Conservation (phyloP, 2,329 filamentous ascomycete genomes). For the Arthrinium puccinioides region DNA sequence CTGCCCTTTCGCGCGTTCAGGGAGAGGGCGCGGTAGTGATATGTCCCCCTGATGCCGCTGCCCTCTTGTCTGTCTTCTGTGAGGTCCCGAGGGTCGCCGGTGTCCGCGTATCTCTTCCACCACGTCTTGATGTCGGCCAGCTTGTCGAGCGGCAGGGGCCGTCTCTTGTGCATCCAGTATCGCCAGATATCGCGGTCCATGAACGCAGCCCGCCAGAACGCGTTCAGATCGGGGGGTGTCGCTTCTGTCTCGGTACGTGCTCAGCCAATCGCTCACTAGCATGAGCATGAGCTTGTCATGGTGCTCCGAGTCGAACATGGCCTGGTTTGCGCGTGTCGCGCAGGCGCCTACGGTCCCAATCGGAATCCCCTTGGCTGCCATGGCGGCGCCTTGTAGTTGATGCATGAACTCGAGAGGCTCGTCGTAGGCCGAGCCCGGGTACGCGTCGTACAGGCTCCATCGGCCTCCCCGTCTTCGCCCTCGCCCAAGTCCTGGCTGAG, state of each 20-base stretch:
- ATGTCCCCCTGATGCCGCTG: not conserved
- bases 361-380: not conserved
- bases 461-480: not conserved
- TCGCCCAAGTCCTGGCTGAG: not conserved
- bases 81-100: not conserved
- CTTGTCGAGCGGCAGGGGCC: not conserved
- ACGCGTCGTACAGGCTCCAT: not conserved
- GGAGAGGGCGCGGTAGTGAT: not conserved
- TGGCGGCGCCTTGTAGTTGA: not conserved
- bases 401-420: not conserved
- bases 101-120: not conserved
- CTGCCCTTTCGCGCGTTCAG: not conserved
- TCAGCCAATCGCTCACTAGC: not conserved
- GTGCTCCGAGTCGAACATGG: not conserved
- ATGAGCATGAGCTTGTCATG: not conserved
- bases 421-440: not conserved
- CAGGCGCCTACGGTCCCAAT: not conserved
- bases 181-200: constrained; percentile 1
- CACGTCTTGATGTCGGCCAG: not conserved
- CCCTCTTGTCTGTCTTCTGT: not conserved
- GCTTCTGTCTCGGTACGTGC: no score
- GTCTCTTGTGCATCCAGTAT: constrained; percentile 1
- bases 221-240: not conserved
- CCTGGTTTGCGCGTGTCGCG: not conserved
- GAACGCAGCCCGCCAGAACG: not conserved